Percentiles rank a stretch among this genome's conserved stretches.
phyloP scores from a whole-genome alignment of 768 basidiomycete genomes.

The Russula sp. region DNA sequence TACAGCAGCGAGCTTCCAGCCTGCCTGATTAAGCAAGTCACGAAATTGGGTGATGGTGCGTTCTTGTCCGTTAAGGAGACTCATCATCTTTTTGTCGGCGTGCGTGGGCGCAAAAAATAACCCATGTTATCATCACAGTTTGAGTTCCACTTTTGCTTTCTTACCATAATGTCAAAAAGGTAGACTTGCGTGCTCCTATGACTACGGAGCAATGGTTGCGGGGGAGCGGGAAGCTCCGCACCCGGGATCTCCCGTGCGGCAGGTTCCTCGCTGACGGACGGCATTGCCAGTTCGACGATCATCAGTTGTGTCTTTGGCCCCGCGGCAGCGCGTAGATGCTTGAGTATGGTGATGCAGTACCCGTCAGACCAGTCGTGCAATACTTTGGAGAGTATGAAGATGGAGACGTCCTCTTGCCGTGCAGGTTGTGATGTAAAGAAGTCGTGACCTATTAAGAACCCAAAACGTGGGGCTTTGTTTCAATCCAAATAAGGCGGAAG shows the following conservation, averaged over 20 bases:
- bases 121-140: no score
- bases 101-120: neutral
- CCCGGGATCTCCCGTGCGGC: constrained; percentile 24
- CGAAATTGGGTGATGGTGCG: constrained; percentile 7
- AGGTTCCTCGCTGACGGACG: constrained; percentile 32
- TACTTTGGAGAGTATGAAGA: neutral
- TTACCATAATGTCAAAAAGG: no score
- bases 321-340: constrained; percentile 20
- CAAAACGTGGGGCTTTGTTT: neutral
- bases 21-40: neutral
- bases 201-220: constrained; percentile 32
- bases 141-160: no score
- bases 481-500: neutral
- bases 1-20: no score
- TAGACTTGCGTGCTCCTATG: neutral
- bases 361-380: constrained; percentile 36
- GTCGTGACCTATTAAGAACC: neutral
- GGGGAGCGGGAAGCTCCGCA: constrained; percentile 24
- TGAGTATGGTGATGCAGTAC: constrained; percentile 25
- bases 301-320: constrained; percentile 32
- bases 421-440: constrained; percentile 9
- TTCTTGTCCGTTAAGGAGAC: neutral
- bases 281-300: constrained; percentile 32
- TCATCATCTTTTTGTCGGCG: constrained; percentile 12
- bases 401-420: constrained; percentile 1